These are phyloP conservation scores for Tricholoma terreum DNA, from an alignment of 768 basidiomycete species.

Conservation along the genomic window DNA sequence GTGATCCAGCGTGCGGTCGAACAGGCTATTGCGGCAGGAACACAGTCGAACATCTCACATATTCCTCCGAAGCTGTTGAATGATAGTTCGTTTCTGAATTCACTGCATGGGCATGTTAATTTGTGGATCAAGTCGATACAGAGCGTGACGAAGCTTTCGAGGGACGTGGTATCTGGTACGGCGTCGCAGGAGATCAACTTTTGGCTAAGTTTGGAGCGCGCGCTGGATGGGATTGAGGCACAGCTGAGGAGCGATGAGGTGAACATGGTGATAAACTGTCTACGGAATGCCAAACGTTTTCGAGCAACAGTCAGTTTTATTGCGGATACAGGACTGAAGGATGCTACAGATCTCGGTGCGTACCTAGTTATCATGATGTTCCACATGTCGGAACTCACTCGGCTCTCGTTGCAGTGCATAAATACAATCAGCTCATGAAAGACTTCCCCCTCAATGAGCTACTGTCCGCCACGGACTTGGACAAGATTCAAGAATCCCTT, in stretches of 20 bases:
- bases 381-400: neutral
- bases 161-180: slow-evolving; percentile 92
- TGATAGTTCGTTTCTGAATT: slow-evolving; percentile 91
- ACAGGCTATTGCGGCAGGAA: slow-evolving; percentile 52
- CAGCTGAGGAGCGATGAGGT: slow-evolving; percentile 93
- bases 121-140: slow-evolving; percentile 99
- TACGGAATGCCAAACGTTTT: slow-evolving; percentile 95
- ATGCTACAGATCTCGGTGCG: slow-evolving; percentile 84
- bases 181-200: slow-evolving; percentile 99
- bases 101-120: slow-evolving; percentile 91
- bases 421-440: slow-evolving; percentile 98
- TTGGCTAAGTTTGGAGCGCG: slow-evolving; percentile 93
- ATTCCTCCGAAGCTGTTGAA: slow-evolving; percentile 71
- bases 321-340: slow-evolving; percentile 94
- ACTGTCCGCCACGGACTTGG: slow-evolving; percentile 92
- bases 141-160: slow-evolving; percentile 89
- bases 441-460: slow-evolving; percentile 98
- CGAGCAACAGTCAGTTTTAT: slow-evolving; percentile 97
- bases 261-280: slow-evolving; percentile 87
- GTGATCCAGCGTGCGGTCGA: slow-evolving; percentile 86
- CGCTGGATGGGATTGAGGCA: slow-evolving; percentile 88
- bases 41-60: slow-evolving; percentile 71
- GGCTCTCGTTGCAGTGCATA: slow-evolving; percentile 63
- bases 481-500: slow-evolving; percentile 90
- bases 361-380: slow-evolving; percentile 4